Conservation (phyloP, 2,329 filamentous ascomycete genomes). For the Grosmannia huntii region DNA sequence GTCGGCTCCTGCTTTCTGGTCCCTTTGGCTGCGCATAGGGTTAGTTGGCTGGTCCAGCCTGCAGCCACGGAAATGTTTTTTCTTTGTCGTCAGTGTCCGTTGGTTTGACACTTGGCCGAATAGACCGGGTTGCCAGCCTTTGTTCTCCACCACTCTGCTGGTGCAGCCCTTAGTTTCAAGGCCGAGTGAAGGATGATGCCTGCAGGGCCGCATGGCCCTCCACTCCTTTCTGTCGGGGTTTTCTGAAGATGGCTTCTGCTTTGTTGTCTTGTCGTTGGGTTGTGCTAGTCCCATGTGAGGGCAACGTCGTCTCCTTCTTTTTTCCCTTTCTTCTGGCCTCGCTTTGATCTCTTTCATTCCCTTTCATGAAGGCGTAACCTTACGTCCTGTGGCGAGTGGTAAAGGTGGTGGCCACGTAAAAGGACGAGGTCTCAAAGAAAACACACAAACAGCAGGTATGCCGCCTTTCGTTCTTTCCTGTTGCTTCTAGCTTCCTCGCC, state of each 20-base stretch:
- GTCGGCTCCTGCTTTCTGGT: not conserved
- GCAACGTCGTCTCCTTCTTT: not conserved
- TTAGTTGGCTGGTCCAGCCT: not conserved
- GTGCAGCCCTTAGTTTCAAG: conserved; percentile 2
- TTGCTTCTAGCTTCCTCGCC: not conserved
- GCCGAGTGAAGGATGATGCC: conserved; percentile 2
- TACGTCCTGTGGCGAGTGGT: not conserved
- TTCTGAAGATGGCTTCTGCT: conserved; percentile 2
- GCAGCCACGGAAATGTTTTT: not conserved
- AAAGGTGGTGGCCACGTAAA: not conserved
- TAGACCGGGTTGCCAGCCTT: conserved; percentile 5
- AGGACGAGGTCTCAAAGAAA: not conserved
- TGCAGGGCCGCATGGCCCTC: not conserved
- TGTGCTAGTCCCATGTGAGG: not conserved
- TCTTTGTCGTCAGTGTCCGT: conserved; percentile 7
- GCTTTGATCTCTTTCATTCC: not conserved
- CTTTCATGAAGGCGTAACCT: not conserved
- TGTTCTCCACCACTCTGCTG: conserved; percentile 8
- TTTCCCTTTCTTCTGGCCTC: not conserved
- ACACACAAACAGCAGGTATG: not conserved
- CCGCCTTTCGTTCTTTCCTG: not conserved
- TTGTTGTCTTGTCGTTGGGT: conserved; percentile 5
- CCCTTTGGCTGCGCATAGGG: not conserved
- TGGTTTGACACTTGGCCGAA: conserved; percentile 10
- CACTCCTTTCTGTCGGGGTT: not conserved